Conservation (phyloP, 345 rosid genomes). For the Turritis glabra region DNA sequence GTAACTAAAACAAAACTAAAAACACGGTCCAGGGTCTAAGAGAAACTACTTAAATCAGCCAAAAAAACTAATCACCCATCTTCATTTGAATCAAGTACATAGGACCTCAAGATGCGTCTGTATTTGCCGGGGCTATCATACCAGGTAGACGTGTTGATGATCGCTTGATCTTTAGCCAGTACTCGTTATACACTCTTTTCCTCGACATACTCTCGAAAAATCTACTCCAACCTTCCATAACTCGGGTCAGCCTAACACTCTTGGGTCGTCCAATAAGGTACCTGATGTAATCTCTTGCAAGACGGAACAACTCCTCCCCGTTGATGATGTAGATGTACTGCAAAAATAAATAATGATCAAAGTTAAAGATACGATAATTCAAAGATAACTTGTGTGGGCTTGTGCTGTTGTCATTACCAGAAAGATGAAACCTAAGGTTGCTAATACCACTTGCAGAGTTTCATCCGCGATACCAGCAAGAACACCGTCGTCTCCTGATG, state of each 20-base stretch:
- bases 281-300: constrained; percentile 66
- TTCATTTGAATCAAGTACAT: constrained; percentile 1
- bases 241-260: constrained; percentile 59
- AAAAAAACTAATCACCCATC: not conserved
- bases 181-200: constrained; percentile 39
- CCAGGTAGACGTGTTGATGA: constrained; percentile 52
- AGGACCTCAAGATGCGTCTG: constrained; percentile 29
- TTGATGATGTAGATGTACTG: constrained; percentile 65
- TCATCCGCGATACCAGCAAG: constrained; percentile 46
- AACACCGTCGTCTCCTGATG: constrained; percentile 47
- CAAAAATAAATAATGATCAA: not conserved
- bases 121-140: constrained; percentile 62
- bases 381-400: not conserved
- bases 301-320: constrained; percentile 63
- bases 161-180: constrained; percentile 55
- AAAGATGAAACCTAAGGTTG: constrained; percentile 60
- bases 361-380: not conserved
- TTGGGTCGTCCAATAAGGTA: constrained; percentile 49
- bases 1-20: not conserved
- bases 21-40: not conserved
- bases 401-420: constrained; percentile 43
- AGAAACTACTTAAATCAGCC: not conserved
- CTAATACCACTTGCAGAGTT: constrained; percentile 58
- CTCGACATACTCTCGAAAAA: constrained; percentile 39
- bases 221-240: constrained; percentile 52